Evolutionary conservation across 2,329 filamentous ascomycete genomes (phyloP), one percentile per base, ranked within the genome.

Genomic region (Xylaria sp.): DNA sequence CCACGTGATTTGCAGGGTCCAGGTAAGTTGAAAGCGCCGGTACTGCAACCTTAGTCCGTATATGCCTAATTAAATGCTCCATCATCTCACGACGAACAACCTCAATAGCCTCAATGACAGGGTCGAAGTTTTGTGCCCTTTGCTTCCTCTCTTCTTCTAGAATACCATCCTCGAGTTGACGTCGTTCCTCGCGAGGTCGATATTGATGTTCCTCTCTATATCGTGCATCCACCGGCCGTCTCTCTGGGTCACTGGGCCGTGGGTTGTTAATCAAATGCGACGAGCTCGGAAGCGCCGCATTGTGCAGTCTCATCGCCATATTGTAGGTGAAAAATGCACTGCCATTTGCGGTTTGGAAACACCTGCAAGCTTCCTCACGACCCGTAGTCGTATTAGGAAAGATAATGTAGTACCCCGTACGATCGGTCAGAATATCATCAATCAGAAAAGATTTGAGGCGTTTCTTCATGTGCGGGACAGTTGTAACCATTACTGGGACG

Each of bases 71-170:
- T 42, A 99, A 83, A 78, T 97, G 96, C 77, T 97, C 92, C 67
- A 89, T 90, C 77, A 99, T 84, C 78, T 98, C 94, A 61, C 89
- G 88, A 60, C 91, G 88, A 61, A 98, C 87, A 53, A 92, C 87
- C 69, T 94, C 90, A 47, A 94, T 85, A 39, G 96, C 95, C 77
- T 97, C 95, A 57, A 85, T 82, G 4, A 95, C 93, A n/a, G 96
- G 95, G 79, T 99, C 95, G 71, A 98, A 88, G 77, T 97, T 92
- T 76, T 92, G 91, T 19, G 94, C 94, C 61, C 95, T 86, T 74
- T 95, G 91, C 76, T 89, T 90, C 82, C 96, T 98, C 79, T 98
- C 95, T 73, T 96, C 92, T 76, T 98, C 94, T 7, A 95, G 78
- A 76, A 98, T 95, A 57, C 90, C 87, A 70, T 93, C 92, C 51